A percentile compares a stretch with the other conserved stretches of the same genome.
These are phyloP conservation scores for Aspergillus sp. DNA, from an alignment of 2,329 filamentous ascomycete species.

Conservation along the genomic window DNA sequence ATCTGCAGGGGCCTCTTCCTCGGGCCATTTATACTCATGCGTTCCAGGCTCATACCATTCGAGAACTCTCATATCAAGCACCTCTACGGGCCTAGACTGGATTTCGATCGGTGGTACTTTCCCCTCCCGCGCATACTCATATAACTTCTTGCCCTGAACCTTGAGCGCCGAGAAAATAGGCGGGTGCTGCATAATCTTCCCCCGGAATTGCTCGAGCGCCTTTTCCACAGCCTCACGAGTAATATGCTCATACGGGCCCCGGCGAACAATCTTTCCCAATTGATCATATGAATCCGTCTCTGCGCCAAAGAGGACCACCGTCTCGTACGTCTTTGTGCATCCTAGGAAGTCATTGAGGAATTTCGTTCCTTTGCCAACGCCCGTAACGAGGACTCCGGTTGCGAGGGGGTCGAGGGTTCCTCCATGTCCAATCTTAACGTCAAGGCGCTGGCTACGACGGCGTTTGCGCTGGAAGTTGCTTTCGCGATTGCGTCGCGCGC, in stretches of 20 bases:
- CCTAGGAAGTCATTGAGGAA: slow-evolving; percentile 72
- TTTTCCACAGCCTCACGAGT: slow-evolving; percentile 76
- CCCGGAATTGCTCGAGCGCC: slow-evolving; percentile 71
- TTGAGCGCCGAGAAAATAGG: slow-evolving; percentile 91
- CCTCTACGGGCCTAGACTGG: slow-evolving; percentile 74
- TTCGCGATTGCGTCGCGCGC: slow-evolving; percentile 56
- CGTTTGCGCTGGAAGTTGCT: slow-evolving; percentile 60
- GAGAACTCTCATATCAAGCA: slow-evolving; percentile 72
- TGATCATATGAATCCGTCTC: slow-evolving; percentile 91
- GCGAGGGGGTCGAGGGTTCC: slow-evolving; percentile 93
- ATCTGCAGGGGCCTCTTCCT: slow-evolving; percentile 70
- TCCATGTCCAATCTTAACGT: slow-evolving; percentile 94
- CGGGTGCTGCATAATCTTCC: slow-evolving; percentile 83
- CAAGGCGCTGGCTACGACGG: slow-evolving; percentile 60
- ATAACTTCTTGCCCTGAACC: slow-evolving; percentile 89
- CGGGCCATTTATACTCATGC: slow-evolving; percentile 77
- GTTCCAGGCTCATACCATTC: slow-evolving; percentile 81
- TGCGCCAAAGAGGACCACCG: slow-evolving; percentile 83
- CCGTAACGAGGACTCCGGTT: slow-evolving; percentile 86
- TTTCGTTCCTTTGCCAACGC: slow-evolving; percentile 86
- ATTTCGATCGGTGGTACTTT: slow-evolving; percentile 84
- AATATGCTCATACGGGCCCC: slow-evolving; percentile 74
- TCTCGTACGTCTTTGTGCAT: slow-evolving; percentile 93
- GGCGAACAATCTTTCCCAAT: slow-evolving; percentile 76
- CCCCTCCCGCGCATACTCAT: slow-evolving; percentile 92